Evolutionary conservation across 1,284 basidiomycete genomes (phyloP).

Genomic region (Mycena citricolor): DNA sequence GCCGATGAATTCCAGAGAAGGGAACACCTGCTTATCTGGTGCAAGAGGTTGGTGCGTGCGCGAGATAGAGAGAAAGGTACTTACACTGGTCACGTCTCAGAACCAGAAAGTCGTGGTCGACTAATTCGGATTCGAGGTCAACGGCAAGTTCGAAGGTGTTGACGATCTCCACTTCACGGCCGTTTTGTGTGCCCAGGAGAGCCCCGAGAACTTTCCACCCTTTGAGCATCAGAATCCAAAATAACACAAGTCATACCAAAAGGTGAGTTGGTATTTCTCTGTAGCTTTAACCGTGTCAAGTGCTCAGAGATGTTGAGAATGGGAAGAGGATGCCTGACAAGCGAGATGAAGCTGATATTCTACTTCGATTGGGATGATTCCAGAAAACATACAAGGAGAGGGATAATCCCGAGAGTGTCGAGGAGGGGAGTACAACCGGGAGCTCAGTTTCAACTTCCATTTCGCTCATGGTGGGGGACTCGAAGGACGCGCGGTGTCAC

Average conservation of each 20-base stretch:
- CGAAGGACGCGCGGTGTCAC: neutral
- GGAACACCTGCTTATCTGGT: slow-evolving; percentile 96
- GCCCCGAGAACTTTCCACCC: slow-evolving; percentile 77
- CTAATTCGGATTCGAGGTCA: slow-evolving; percentile 48
- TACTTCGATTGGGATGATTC: neutral
- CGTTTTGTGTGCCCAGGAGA: slow-evolving; percentile 91
- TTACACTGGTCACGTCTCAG: slow-evolving; percentile 88
- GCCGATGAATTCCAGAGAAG: slow-evolving; percentile 92
- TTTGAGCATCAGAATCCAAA: slow-evolving; percentile 1
- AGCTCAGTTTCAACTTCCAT: slow-evolving; percentile 81
- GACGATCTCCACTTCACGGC: slow-evolving; percentile 93
- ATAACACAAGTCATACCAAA: slow-evolving; percentile 50
- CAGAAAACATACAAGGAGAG: slow-evolving; percentile 58
- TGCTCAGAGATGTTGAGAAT: slow-evolving; percentile 98
- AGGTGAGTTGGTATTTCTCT: slow-evolving; percentile 60
- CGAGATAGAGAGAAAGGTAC: slow-evolving; percentile 28
- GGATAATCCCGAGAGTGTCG: slow-evolving; percentile 66
- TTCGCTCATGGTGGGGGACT: slow-evolving; percentile 53
- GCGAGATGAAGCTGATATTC: slow-evolving; percentile 23
- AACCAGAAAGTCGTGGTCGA: slow-evolving; percentile 82
- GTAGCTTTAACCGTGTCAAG: slow-evolving; percentile 79
- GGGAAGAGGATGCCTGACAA: slow-evolving; percentile 84
- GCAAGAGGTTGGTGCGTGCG: neutral
- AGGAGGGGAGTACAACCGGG: slow-evolving; percentile 68
- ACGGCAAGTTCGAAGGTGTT: slow-evolving; percentile 92